phyloP scores from a whole-genome alignment of 1,139 yeast genomes.

The Debaryomyces udenii region DNA sequence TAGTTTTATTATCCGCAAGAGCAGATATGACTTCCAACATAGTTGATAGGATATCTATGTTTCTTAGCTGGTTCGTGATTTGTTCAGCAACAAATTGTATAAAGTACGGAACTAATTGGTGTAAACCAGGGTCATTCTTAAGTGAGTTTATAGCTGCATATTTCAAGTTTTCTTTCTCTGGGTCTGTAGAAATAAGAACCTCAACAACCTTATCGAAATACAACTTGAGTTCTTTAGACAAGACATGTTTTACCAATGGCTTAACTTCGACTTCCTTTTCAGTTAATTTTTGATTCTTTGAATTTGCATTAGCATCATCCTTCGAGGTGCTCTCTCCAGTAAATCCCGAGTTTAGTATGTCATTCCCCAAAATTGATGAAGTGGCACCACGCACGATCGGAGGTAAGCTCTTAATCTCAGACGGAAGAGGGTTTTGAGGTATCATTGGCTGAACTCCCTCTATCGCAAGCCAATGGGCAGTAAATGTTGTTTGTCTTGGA shows the following conservation, averaged over 20 bases:
- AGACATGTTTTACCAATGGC: slow-evolving; percentile 94
- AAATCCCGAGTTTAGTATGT: slow-evolving; percentile 34
- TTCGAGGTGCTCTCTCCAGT: slow-evolving; percentile 21
- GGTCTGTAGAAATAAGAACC: slow-evolving; percentile 65
- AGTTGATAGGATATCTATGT: slow-evolving; percentile 72
- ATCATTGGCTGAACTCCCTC: slow-evolving; percentile 99
- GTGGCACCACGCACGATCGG: slow-evolving; percentile 76
- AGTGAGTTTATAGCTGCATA: slow-evolving; percentile 83
- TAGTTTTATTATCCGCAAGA: slow-evolving; percentile 77
- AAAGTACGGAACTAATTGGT: slow-evolving; percentile 94
- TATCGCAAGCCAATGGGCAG: slow-evolving; percentile 98
- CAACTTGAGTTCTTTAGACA: slow-evolving; percentile 89
- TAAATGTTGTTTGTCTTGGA: slow-evolving; percentile 87
- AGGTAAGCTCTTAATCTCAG: slow-evolving; percentile 67
- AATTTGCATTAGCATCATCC: slow-evolving; percentile 19
- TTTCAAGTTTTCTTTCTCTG: slow-evolving; percentile 61
- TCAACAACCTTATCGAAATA: slow-evolving; percentile 91
- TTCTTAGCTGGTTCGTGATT: slow-evolving; percentile 82
- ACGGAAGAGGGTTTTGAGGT: slow-evolving; percentile 91
- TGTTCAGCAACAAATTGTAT: slow-evolving; percentile 97
- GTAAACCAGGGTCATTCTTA: slow-evolving; percentile 92
- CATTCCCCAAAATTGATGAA: slow-evolving; percentile 46
- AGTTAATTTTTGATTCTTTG: slow-evolving; percentile 31
- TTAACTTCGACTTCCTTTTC: slow-evolving; percentile 76
- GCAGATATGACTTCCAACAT: slow-evolving; percentile 92